Percentiles rank a stretch among this genome's conserved stretches.
These are phyloP conservation scores for Podaxis mareebaensis DNA, from an alignment of 768 basidiomycete genomes.

Conservation along the genomic window DNA sequence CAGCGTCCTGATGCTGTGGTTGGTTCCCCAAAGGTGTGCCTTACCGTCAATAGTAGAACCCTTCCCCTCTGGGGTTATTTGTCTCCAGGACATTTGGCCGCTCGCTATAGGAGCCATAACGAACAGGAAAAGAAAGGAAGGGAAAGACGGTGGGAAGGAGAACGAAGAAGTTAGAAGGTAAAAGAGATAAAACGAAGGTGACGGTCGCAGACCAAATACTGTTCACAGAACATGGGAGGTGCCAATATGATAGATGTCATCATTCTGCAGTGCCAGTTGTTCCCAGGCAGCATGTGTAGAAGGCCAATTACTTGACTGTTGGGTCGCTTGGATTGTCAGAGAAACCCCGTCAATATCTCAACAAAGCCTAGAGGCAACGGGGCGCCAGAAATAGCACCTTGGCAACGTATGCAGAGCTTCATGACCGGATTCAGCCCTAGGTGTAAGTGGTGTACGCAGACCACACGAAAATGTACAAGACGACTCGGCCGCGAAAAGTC, in stretches of 20 bases:
- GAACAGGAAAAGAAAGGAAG: background rate
- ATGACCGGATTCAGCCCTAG: background rate
- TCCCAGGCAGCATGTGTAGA: background rate
- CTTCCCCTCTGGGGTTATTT: slow-evolving; percentile 4
- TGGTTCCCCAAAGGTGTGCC: background rate
- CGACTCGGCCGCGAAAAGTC: background rate
- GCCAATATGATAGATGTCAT: slow-evolving; percentile 11
- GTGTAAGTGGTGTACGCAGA: background rate
- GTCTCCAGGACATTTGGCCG: slow-evolving; percentile 13
- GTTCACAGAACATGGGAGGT: background rate
- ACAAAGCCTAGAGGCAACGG: background rate
- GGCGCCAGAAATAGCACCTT: slow-evolving; percentile 2
- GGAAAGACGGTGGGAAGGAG: background rate
- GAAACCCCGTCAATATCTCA: background rate
- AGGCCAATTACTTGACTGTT: background rate
- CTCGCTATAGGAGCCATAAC: slow-evolving; percentile 6
- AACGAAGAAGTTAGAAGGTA: background rate
- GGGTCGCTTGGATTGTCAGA: slow-evolving; percentile 1
- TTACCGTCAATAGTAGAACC: background rate
- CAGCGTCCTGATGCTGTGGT: background rate
- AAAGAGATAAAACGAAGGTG: background rate
- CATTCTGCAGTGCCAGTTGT: slow-evolving; percentile 5
- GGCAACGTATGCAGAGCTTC: background rate
- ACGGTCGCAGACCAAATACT: slow-evolving; percentile 5
- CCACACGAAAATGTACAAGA: too few relatives aligned